Evolutionary conservation across 2,329 filamentous ascomycete species (phyloP), one percentile per base, ranked within the genome.

Genomic region (Pseudopyricularia javanii): DNA sequence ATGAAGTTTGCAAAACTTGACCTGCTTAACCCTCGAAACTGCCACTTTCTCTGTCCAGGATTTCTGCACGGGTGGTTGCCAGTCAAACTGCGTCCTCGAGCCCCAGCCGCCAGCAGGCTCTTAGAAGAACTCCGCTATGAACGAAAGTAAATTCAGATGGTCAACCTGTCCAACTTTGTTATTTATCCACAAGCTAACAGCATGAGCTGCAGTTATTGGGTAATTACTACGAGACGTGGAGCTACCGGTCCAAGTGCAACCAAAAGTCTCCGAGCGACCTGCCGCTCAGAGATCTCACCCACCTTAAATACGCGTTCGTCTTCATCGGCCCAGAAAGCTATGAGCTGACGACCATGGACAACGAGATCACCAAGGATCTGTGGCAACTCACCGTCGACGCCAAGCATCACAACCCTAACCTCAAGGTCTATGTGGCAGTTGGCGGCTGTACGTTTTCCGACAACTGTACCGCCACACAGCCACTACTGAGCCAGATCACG

Each of bases 371-470:
- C n/a, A n/a, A n/a, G 12, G 14, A 45, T n/a, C n/a, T 63, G 49
- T 35, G n/a, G 20, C 11, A 43, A 48, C 4, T 7, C n/a, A n/a
- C 30, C 14, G 24, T 34, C 11, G 53, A 47, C 1, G 28, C 65
- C 7, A 66, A 67, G 54, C 12, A 40, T 3, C 47, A 48, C 22
- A 56, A 58, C 49, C 50, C 58, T 1, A 55, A 53, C 15, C 55
- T 70, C 1, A 58, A 69, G 54, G 59, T 62, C 3, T 65, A 59
- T 52, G 57, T 70, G 32, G 56, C 59, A 8, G 33, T 71, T 11
- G 68, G 68, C 4, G 68, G 69, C 3, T 70, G 65, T 63, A 60
- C 59, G 0, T 68, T 68, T 51, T 61, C 52, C 17, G 64, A 70
- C 47, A 60, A 62, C 17, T 58, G 58, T 8, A 60, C 43, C 3